A percentile compares a stretch with the other conserved stretches of the same genome.
Evolutionary conservation across 768 basidiomycete species (phyloP).

Genomic region (Tricholoma terreum): DNA sequence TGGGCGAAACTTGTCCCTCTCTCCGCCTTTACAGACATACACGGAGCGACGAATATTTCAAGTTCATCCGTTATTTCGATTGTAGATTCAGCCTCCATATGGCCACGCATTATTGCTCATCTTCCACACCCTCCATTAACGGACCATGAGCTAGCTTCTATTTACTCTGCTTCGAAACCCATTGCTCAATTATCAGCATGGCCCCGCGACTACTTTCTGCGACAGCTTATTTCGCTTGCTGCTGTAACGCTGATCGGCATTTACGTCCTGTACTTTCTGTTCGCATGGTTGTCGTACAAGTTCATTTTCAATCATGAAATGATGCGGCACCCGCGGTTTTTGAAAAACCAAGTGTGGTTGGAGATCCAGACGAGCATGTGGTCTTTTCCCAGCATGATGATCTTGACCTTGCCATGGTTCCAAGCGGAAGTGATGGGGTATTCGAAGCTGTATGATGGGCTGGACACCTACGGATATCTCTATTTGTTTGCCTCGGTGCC

Average conservation of each 20-base stretch:
- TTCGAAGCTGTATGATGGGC: slow-evolving; percentile 71
- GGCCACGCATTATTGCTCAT: slow-evolving; percentile 51
- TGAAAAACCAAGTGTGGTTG: slow-evolving; percentile 77
- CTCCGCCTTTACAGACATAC: slow-evolving; percentile 39
- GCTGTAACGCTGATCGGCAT: slow-evolving; percentile 79
- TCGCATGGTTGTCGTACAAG: slow-evolving; percentile 80
- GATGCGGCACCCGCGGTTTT: slow-evolving; percentile 93
- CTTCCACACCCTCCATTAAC: slow-evolving; percentile 57
- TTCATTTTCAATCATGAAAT: slow-evolving; percentile 93
- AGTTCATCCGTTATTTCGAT: slow-evolving; percentile 35
- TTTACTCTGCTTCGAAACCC: slow-evolving; percentile 23
- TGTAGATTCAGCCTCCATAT: slow-evolving; percentile 35
- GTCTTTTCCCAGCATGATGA: slow-evolving; percentile 79
- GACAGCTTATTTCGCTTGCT: slow-evolving; percentile 72
- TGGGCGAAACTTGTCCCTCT: slow-evolving; percentile 76
- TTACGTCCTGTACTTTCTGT: slow-evolving; percentile 80
- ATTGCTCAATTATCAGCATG: slow-evolving; percentile 61
- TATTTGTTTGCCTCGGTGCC: slow-evolving; percentile 69
- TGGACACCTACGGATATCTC: slow-evolving; percentile 75
- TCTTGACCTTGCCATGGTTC: slow-evolving; percentile 93
- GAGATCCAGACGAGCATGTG: slow-evolving; percentile 77
- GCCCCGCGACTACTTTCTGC: slow-evolving; percentile 79
- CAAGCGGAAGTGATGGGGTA: slow-evolving; percentile 86
- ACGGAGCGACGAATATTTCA: slow-evolving; percentile 33
- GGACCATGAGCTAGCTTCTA: slow-evolving; percentile 30